Evolutionary conservation across 2,329 filamentous ascomycete species (phyloP), one percentile per base, ranked within the genome.

Genomic region (Alternaria burnsii): DNA sequence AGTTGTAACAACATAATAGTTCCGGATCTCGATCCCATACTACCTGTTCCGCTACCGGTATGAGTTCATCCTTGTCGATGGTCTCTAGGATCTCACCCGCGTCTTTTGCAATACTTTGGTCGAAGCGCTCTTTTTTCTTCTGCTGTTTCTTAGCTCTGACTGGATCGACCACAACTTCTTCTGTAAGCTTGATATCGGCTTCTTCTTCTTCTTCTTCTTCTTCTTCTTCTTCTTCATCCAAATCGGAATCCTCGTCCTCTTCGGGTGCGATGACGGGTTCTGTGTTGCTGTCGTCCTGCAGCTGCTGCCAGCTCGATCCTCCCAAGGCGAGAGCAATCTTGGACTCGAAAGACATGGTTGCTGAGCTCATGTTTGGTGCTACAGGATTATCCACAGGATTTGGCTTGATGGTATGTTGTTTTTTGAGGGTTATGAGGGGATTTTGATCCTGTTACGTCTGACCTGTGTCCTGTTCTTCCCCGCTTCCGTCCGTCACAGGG

Each of bases 1-100:
- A 76, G 50, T 75, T 76, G 65, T 75, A 76, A 20, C 55, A 67
- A 36, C 71, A 75, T 5, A 76, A 38, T 5, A 75, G 40, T n/a
- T 75, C 70, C 6, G 69, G 67, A 3, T 72, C 69, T 34, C 58
- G 26, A 7, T 73, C 64, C 71, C 72, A 75, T n/a, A 58, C 61
- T 9, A 74, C 65, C 4, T 55, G 51, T 30, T 53, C 41, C 9
- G 54, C 12, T 9, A 62, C 51, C 12, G 70, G 67, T 9, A 18
- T 41, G 26, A 73, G 54, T 2, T 63, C 24, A n/a, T 55, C 56
- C 10, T 52, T 28, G 22, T 58, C 36, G 22, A 74, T 65, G 5
- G 56, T 65, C 26, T 68, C 53, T 12, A 72, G 40, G 3, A 68
- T 53, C 9, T 65, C 44, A 12, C 71, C 71, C 3, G 70, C 61